Evolutionary conservation across 192 early-diverging fungal genomes (phyloP).

Genomic region (Anaeromyces robustus): DNA sequence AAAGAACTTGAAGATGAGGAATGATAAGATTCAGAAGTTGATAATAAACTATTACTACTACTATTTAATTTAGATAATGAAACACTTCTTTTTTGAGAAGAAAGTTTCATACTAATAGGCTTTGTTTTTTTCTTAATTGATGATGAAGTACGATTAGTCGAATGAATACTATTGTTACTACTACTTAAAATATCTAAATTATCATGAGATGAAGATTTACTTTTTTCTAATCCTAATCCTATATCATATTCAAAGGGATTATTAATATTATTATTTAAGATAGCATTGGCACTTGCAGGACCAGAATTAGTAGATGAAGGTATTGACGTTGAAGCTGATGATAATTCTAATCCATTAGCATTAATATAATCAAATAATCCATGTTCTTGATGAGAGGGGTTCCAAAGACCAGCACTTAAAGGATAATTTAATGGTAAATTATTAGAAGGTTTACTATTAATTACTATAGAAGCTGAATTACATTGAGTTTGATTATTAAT

Average conservation of each 20-base stretch:
- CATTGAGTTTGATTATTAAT: background rate
- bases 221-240: background rate
- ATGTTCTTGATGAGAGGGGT: background rate
- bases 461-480: background rate
- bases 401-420: background rate
- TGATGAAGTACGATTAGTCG: background rate
- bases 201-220: background rate
- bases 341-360: too few relatives aligned
- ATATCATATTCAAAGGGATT: background rate
- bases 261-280: too few relatives aligned
- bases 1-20: background rate
- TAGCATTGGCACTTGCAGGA: too few relatives aligned
- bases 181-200: background rate
- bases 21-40: background rate
- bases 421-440: background rate
- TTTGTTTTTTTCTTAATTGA: background rate
- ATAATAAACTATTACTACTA: background rate
- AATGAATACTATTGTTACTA: background rate
- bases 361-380: too few relatives aligned
- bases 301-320: too few relatives aligned
- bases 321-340: too few relatives aligned
- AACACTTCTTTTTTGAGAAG: background rate
- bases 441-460: background rate
- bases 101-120: background rate
- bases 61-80: background rate